Conservation (phyloP, 1,284 basidiomycete species). For the Malassezia sympodialis region DNA sequence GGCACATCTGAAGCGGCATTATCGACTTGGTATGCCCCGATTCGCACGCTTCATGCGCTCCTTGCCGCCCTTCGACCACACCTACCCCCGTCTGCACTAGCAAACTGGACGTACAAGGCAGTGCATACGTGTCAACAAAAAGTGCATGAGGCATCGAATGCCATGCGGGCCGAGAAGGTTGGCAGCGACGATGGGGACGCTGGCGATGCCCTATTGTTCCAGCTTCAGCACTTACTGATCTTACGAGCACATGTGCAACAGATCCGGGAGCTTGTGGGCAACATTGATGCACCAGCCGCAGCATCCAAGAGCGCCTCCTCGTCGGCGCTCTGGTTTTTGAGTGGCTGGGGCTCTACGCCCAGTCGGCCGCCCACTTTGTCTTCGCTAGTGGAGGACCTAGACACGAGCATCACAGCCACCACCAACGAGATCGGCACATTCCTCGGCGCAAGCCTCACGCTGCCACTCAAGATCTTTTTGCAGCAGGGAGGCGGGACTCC, state of each 20-base stretch:
- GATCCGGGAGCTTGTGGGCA: not conserved
- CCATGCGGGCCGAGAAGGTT: slow-evolving; percentile 3
- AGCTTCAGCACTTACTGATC: slow-evolving; percentile 7
- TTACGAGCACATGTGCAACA: not conserved
- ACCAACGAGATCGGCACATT: not conserved
- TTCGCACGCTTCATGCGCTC: slow-evolving; percentile 4
- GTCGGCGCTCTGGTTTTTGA: not conserved
- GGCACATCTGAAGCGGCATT: not conserved
- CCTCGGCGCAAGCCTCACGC: slow-evolving; percentile 1
- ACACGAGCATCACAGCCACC: not conserved
- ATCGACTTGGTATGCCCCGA: slow-evolving; percentile 11
- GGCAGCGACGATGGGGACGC: slow-evolving; percentile 10
- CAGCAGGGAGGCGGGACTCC: not conserved
- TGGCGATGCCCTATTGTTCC: slow-evolving; percentile 9
- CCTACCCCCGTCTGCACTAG: not conserved
- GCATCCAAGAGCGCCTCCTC: not conserved
- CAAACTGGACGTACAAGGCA: not conserved
- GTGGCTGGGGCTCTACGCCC: not conserved
- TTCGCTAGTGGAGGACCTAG: not conserved
- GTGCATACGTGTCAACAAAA: not conserved
- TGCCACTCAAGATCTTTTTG: slow-evolving; percentile 12
- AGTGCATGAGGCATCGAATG: not conserved
- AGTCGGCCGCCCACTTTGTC: not conserved
- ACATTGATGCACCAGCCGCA: not conserved
- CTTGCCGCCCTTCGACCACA: not conserved